Percentiles rank a stretch among this genome's conserved stretches.
These are phyloP conservation scores for Chlamydomonas incerta DNA, from an alignment of 139 green algal genomes.

Conservation along the genomic window DNA sequence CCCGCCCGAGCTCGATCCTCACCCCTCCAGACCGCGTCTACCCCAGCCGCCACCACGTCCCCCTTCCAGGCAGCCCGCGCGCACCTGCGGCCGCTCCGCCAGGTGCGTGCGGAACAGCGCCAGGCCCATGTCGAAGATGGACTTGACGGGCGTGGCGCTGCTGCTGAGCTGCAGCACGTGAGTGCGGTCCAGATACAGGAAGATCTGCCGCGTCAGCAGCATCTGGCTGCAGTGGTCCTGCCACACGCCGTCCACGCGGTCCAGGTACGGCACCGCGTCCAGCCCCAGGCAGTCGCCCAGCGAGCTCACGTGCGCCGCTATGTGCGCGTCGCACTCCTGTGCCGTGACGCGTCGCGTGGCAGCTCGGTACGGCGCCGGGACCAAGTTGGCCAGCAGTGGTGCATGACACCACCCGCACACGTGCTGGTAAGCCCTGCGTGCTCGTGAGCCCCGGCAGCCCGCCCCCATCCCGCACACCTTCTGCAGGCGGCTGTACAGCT, in stretches of 20 bases:
- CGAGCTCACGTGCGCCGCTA: slow-evolving; percentile 58
- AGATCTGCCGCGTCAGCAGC: slow-evolving; percentile 92
- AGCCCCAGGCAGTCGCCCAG: slow-evolving; percentile 57
- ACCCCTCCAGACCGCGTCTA: too few species aligned
- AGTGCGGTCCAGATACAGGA: slow-evolving; percentile 97
- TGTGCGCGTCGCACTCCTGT: slow-evolving; percentile 83
- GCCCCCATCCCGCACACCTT: too few species aligned
- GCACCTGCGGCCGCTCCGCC: slow-evolving; percentile 64
- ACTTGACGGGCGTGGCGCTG: slow-evolving; percentile 60
- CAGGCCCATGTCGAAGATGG: slow-evolving; percentile 96
- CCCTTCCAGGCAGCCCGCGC: background rate
- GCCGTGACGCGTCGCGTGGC: background rate
- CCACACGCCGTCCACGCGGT: slow-evolving; percentile 78
- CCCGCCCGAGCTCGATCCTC: too few species aligned
- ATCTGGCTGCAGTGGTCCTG: slow-evolving; percentile 85
- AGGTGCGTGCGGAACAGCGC: slow-evolving; percentile 88
- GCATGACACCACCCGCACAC: too few species aligned
- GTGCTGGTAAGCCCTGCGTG: too few species aligned
- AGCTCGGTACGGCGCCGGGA: too few species aligned
- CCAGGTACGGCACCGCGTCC: slow-evolving; percentile 83
- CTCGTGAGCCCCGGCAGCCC: too few species aligned
- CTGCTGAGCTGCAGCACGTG: slow-evolving; percentile 79
- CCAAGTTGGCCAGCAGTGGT: too few species aligned
- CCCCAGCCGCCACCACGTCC: too few species aligned
- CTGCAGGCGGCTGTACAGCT: slow-evolving; percentile 85